phyloP scores from a whole-genome alignment of 2,329 filamentous ascomycete species.

The Xylariaceae sp. region DNA sequence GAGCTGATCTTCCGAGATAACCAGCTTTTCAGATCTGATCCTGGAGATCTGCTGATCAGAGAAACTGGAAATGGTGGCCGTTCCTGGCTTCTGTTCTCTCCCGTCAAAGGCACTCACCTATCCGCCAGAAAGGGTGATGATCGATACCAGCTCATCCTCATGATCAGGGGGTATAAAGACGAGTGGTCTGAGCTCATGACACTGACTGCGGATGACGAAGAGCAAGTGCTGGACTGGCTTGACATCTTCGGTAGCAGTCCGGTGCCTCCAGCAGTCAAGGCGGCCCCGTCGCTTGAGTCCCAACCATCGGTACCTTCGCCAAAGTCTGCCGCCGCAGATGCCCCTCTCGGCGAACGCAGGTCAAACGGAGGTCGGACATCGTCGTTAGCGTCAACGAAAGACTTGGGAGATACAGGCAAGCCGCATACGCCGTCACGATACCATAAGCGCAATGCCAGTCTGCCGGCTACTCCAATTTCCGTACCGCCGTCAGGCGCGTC shows the following conservation, averaged over 20 bases:
- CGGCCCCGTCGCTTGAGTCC: slow-evolving; percentile 22
- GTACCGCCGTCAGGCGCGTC: slow-evolving; percentile 11
- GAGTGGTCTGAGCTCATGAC: slow-evolving; percentile 82
- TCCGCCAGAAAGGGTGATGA: slow-evolving; percentile 72
- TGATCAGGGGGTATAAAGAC: slow-evolving; percentile 69
- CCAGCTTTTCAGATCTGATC: slow-evolving; percentile 53
- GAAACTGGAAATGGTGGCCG: slow-evolving; percentile 71
- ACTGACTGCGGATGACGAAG: slow-evolving; percentile 68
- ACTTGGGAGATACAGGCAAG: no score
- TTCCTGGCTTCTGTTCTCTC: slow-evolving; percentile 83
- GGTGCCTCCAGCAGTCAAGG: slow-evolving; percentile 36
- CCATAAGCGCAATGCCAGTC: slow-evolving; percentile 23
- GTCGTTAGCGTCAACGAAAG: slow-evolving; percentile 14
- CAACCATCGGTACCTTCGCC: slow-evolving; percentile 16
- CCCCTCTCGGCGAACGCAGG: slow-evolving; percentile 32
- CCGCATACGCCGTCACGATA: slow-evolving; percentile 28
- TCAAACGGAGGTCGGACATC: slow-evolving; percentile 9
- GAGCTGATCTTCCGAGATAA: slow-evolving; percentile 84
- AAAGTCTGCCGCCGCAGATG: slow-evolving; percentile 22
- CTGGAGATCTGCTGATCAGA: slow-evolving; percentile 84
- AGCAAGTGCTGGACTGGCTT: slow-evolving; percentile 79
- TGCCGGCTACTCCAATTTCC: slow-evolving; percentile 21
- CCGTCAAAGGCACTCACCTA: slow-evolving; percentile 62
- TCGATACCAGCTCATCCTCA: slow-evolving; percentile 68
- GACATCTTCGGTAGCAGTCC: slow-evolving; percentile 59